Base-by-base conservation (phyloP, 116 monocot species). In the Trichopus zeylanicus region DNA sequence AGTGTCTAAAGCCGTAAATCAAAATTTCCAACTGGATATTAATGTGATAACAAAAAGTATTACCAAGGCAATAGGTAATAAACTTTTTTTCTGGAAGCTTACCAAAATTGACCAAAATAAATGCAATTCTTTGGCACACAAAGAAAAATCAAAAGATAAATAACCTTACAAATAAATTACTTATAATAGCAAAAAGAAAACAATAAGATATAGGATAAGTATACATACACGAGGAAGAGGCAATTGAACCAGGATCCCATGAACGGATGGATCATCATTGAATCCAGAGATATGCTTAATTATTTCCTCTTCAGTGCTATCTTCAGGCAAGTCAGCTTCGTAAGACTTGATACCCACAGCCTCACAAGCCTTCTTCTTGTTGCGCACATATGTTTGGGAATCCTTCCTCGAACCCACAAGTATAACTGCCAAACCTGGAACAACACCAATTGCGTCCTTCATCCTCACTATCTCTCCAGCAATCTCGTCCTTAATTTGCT, bases 331-430 rank as follows among this genome's bases (percentile, higher is more conserved):
- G 79, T 75, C 63, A 48, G 62, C 81, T 70, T 95, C 95, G 55
- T 74, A 79, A 10, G 95, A 95, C 53, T 59, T 74, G 31, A 95
- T 95, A 46, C 95, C 90, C 19, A 79, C 95, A 15, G 53, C 76
- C 46, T 87, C 90, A 63, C 90, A 90, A 15, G 90, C 86, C 61
- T 89, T 95, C 70, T 90, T 90, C 73, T 95, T 95, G 70, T 95
- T 95, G 3, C 90, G 78, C 20, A 87, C 90, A 55, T 95, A 90
- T 21, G 95, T 95, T 62, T 90, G 87, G 28, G 95, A 95, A 55
- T 95, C 90, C 48, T 82, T 87, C 54, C 87, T 78, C 6, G 72
- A 51, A 28, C 87, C 82, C 4, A 87, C 87, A 59, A 82, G 60
- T 57, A 87, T 64, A 10, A 87, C 87, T 9, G 87, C 82, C 27